Evolutionary conservation across 2,329 filamentous ascomycete species (phyloP), one percentile per base, ranked within the genome.

Genomic region (Drechslerella dactyloides): DNA sequence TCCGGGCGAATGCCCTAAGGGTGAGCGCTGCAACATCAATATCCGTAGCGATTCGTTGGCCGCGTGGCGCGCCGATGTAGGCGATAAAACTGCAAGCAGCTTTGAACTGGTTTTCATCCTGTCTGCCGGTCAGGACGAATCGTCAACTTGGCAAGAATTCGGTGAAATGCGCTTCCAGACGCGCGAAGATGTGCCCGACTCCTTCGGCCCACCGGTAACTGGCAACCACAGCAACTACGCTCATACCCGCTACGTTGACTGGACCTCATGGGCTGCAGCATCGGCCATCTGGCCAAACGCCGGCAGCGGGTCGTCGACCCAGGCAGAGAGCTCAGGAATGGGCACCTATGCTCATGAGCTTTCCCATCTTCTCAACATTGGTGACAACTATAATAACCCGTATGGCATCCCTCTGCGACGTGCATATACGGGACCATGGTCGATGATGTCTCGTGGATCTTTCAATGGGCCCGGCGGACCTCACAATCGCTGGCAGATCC

Each of bases 331-430:
- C 74, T 84, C 82, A 1, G 84, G 84, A 5, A 82, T 84, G 82
- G 81, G 80, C 0, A 83, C 82, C 0, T 85, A 82, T 73, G 84
- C 84, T 0, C 84, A 85, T 75, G 83, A 85, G 73, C 77, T 85
- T 2, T 82, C 80, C 23, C 84, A 85, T 75, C 76, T 85, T 40
- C 79, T 85, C 0, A 80, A 81, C 13, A 84, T 85, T 21, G 81
- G 82, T 7, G 84, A 85, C 74, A 85, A 85, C 75, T 85, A 85
- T 75, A 85, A 85, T 74, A 85, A 85, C 60, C 83, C 83, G 0
- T 85, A 82, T 73, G 78, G 81, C 1, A 74, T 78, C 0, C 83
- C 83, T 0, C 75, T 80, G 46, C 80, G 82, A 1, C 81, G 84
- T 21, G 77, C 81, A 0, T 85, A 83, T 75, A 83, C 83, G 0